Conservation (phyloP, 805 yeast species). For the Debaryomyces tyrocola region DNA sequence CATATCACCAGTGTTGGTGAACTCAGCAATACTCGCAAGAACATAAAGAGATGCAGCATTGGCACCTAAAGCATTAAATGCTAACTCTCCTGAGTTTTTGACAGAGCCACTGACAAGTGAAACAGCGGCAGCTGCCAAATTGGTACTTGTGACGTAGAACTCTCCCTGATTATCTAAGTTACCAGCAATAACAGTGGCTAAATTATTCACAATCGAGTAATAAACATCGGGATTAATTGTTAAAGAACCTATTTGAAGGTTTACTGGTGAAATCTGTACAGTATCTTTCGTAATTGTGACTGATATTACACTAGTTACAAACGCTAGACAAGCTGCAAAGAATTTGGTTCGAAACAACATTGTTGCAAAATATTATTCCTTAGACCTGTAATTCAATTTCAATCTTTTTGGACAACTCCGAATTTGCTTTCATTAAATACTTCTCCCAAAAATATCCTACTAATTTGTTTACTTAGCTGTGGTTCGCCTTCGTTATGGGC, state of each 20-base stretch:
- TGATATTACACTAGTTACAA: background rate
- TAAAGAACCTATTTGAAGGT: constrained; percentile 17
- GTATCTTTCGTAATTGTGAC: constrained; percentile 10
- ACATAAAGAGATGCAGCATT: constrained; percentile 16
- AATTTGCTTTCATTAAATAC: too few species aligned
- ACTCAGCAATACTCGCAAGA: constrained; percentile 13
- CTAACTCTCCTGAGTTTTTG: constrained; percentile 18
- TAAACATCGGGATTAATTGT: constrained; percentile 20
- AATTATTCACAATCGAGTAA: constrained; percentile 26
- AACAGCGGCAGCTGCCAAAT: constrained; percentile 15
- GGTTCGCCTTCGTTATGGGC: too few species aligned
- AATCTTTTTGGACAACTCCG: too few species aligned
- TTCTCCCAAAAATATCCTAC: too few species aligned
- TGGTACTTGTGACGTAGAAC: constrained; percentile 19
- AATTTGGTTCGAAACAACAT: background rate
- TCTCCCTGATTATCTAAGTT: constrained; percentile 20
- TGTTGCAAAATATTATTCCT: background rate
- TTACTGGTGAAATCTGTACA: constrained; percentile 16
- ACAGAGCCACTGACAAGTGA: constrained; percentile 12
- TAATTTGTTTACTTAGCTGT: too few species aligned
- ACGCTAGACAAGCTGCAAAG: background rate
- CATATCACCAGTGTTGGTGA: constrained; percentile 24
- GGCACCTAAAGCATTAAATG: constrained; percentile 21
- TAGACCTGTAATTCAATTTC: too few species aligned
- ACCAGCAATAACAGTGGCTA: constrained; percentile 21